A percentile compares a stretch with the other conserved stretches of the same genome.
These are phyloP conservation scores for Pichia exigua DNA, from an alignment of 805 yeast genomes.

Conservation along the genomic window DNA sequence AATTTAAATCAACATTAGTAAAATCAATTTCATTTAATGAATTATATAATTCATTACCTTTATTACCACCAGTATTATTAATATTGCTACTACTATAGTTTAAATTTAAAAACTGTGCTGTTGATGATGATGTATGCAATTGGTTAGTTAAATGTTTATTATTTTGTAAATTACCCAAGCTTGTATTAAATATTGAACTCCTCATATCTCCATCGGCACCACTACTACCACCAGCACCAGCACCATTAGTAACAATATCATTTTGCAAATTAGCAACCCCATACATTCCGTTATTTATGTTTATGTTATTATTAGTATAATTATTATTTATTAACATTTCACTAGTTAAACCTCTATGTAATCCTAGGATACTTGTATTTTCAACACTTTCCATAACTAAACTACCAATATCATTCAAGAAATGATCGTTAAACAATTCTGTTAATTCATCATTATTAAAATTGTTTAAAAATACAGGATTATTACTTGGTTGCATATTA, in stretches of 20 bases:
- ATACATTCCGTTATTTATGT: not conserved
- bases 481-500: not conserved
- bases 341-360: not conserved
- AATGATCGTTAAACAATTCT: slow-evolving; percentile 28
- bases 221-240: not conserved
- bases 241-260: not conserved
- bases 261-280: not conserved
- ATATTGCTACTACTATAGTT: not conserved
- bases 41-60: slow-evolving; percentile 17
- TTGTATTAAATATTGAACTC: not conserved
- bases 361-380: slow-evolving; percentile 4
- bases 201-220: not conserved
- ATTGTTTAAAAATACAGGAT: not conserved
- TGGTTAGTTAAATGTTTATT: not conserved
- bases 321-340: not conserved
- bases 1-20: slow-evolving; percentile 29
- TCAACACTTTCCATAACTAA: slow-evolving; percentile 14
- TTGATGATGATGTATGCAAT: not conserved
- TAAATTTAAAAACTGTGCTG: not conserved
- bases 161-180: not conserved
- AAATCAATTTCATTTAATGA: slow-evolving; percentile 32
- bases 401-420: slow-evolving; percentile 27
- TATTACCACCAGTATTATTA: not conserved
- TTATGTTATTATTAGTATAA: not conserved
- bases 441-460: slow-evolving; percentile 12